Base-by-base conservation (phyloP, 352 stramenopile species). In the Globisporangium polare region DNA sequence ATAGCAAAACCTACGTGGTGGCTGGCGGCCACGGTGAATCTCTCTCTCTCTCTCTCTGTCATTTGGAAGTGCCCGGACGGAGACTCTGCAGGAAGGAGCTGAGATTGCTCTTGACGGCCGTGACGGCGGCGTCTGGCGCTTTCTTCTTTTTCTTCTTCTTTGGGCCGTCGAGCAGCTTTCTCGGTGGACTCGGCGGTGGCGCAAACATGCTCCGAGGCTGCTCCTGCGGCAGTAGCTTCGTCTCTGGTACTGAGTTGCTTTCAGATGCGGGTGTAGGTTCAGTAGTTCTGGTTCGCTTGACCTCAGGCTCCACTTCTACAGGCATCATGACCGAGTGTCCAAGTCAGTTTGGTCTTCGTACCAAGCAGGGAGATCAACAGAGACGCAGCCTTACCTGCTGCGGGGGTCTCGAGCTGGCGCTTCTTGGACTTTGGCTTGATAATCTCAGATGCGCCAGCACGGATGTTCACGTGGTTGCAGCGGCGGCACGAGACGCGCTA, bases 131-230 rank as follows among this genome's bases (percentile, higher is more conserved):
- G 43, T 86, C 64, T 0, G 67, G 53, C 7, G 29, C 2, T 27
- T 56, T 69, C 31, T 74, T 74, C 57, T 84, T 80, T 37, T 88
- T 89, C 60, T 92, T 92, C 60, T 90, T 91, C 63, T 86, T 88
- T 2, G 76, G 74, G 27, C 73, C 75, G 41, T 94, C 86, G 5
- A 94, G 64, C 31, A 94, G 66, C 61, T 88, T 90, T 18, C 81
- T 63, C 27, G 83, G 83, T 0, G 79, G 80, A 63, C 80, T 90
- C n/a, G 78, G 57, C 1, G 73, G 69, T 45, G 66, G 62, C 1
- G 71, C 74, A 64, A 89, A 88, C 42, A 89, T 51, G 60, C 80
- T 88, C 0, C 53, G 61, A 18, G 66, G 35, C 26, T 63, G 60
- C 37, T 58, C 35, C n/a, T 50, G n/a, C n/a, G 50, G 49, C 8